Base-by-base conservation (phyloP, 352 stramenopile species). In the Pythium sukuiense region DNA sequence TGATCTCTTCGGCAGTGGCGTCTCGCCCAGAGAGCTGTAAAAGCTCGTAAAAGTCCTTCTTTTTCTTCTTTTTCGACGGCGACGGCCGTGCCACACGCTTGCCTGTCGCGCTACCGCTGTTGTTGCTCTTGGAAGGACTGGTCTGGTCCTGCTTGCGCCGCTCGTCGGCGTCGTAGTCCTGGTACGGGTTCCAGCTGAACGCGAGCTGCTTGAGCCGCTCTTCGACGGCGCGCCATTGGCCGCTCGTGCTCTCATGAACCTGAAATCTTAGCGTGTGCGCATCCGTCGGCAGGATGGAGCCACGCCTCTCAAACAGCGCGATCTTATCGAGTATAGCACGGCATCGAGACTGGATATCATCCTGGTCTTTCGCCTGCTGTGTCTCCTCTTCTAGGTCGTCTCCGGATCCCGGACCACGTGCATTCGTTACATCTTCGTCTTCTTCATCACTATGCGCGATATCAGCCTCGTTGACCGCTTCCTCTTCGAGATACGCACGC, bases 161-260 rank as follows among this genome's bases (percentile, higher is more conserved):
- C 37, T 76, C 66, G 20, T 62, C 58, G 2, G 61, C 58, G 37
- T 57, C 77, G 35, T 76, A 69, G 54, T 87, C 73, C 65, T 93
- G 85, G 67, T 93, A 93, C 63, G 83, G 85, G 41, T 93, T 93
- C 85, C 85, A 93, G 62, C 63, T 85, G 39, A 76, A 67, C 30
- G 73, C 75, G 27, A 93, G 71, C 52, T 87, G 72, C 58, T 86
- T 55, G 13, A 93, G 68, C 27, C 85, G 81, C 66, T 74, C 54
- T 63, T 89, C 79, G 27, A 88, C 85, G 4, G 80, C 79, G 6
- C 63, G 62, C 81, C 80, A 90, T 37, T 87, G 66, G 9, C 79
- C 77, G 56, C 81, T 89, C 3, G 79, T 75, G 63, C 79, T 83
- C 39, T 90, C 78, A 59, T 85, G 71, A 20, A 93, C 63, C 65